Base-by-base conservation (phyloP, 306 rosid species). In the Vigna trinervia region DNA sequence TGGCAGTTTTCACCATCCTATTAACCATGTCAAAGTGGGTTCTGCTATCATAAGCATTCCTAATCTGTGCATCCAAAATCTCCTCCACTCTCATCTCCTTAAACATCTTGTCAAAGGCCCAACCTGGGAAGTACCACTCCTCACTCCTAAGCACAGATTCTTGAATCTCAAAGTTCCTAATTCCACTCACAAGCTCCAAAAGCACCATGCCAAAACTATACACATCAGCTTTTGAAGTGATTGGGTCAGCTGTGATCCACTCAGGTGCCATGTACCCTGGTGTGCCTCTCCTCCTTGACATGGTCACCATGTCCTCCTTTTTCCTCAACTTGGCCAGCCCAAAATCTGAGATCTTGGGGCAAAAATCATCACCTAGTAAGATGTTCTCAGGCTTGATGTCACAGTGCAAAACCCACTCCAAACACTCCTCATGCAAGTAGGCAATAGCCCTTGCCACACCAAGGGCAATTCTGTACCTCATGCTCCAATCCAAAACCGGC, bases 181-280 rank as follows among this genome's bases (percentile, higher is more conserved):
- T 53, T 56, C 98, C 98, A 11, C 90, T 87, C 76, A 94, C 91
- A 3, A 94, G 84, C 80, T 94, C 98, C 66, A 94, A 64, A 43
- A 94, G 8, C 38, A 95, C 98, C 97, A 92, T 90, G 6, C 97
- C 98, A 20, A 90, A 95, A 11, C 96, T 92, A 45, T 89, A 95
- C 52, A 95, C 98, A 54, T 95, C 97, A 0, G 97, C 98, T 14
- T 95, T 92, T 0, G 97, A 82, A 0, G 97, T 95, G 8, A 95
- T 90, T 26, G 90, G 87, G 22, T 90, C 97, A 14, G 78, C 46
- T 7, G 88, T 90, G 19, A 89, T 84, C 91, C 97, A 91, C 63
- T 95, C 96, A 0, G 98, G 98, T 17, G 98, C 98, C 96, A 95
- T 91, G 73, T 95, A 95, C 20, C 97, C 98, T 0, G 96, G 94